phyloP scores from a whole-genome alignment of 2,329 filamentous ascomycete species.

The Colletotrichum chlorophyti region DNA sequence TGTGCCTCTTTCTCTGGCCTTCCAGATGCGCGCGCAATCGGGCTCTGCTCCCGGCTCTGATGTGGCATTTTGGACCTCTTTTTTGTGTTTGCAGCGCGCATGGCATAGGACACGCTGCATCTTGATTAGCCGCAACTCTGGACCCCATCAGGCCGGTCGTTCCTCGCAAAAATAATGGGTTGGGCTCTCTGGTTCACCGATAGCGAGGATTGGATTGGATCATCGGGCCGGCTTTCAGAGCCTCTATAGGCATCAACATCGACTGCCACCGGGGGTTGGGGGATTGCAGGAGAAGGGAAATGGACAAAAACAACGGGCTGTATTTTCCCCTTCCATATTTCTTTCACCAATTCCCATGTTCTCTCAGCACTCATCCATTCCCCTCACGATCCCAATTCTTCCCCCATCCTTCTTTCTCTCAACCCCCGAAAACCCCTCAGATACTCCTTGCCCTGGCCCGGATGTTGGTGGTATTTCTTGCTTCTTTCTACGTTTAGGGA shows the following conservation, averaged over 20 bases:
- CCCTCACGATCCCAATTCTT: neutral
- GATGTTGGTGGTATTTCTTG: slow-evolving; percentile 29
- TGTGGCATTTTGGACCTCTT: slow-evolving; percentile 26
- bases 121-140: slow-evolving; percentile 21
- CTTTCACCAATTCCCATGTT: slow-evolving; percentile 18
- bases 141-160: slow-evolving; percentile 15
- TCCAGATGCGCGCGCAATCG: slow-evolving; percentile 23
- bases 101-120: slow-evolving; percentile 26
- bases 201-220: slow-evolving; percentile 19
- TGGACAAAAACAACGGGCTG: slow-evolving; percentile 20
- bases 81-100: slow-evolving; percentile 29
- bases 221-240: slow-evolving; percentile 21
- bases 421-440: slow-evolving; percentile 27
- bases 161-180: slow-evolving; percentile 20
- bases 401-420: slow-evolving; percentile 23
- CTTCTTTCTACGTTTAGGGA: slow-evolving; percentile 38
- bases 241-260: slow-evolving; percentile 11
- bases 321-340: slow-evolving; percentile 18
- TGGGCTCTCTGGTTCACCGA: slow-evolving; percentile 21
- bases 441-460: slow-evolving; percentile 29
- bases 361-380: slow-evolving; percentile 2
- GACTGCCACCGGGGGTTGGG: too few relatives aligned
- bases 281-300: slow-evolving; percentile 2
- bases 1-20: slow-evolving; percentile 22
- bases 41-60: slow-evolving; percentile 20